Percentiles rank a stretch among this genome's conserved stretches.
phyloP scores from a whole-genome alignment of 371 early-diverging fungal genomes.

The Apophysomyces variabilis region DNA sequence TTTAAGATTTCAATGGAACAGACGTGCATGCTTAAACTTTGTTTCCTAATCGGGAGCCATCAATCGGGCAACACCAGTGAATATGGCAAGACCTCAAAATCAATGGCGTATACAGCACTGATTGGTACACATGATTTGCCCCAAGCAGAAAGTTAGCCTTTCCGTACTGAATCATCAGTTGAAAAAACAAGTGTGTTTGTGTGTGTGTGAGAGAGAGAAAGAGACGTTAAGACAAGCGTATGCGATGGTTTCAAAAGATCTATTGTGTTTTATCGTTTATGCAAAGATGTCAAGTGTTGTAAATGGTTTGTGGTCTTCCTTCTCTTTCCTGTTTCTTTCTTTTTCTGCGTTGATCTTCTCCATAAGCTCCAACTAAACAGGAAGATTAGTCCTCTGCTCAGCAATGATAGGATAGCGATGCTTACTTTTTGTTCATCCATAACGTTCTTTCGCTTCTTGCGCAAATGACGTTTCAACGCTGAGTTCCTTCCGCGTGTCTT shows the following conservation, averaged over 20 bases:
- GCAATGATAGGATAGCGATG: neutral
- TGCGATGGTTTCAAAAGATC: neutral
- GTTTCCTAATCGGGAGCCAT: too few species aligned
- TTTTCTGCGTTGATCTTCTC: constrained; percentile 35
- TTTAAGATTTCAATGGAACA: too few species aligned
- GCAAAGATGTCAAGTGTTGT: constrained; percentile 48
- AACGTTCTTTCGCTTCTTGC: constrained; percentile 77
- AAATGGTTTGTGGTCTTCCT: constrained; percentile 38
- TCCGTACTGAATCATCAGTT: too few species aligned
- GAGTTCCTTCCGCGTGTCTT: constrained; percentile 82
- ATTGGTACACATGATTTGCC: too few species aligned
- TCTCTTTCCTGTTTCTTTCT: constrained; percentile 26
- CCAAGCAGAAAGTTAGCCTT: too few species aligned
- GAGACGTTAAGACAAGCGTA: too few species aligned
- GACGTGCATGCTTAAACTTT: too few species aligned
- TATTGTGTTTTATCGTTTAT: neutral
- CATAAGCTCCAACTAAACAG: constrained; percentile 22
- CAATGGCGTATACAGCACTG: too few species aligned
- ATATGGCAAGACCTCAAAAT: too few species aligned
- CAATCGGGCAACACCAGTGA: too few species aligned
- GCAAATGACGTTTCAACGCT: constrained; percentile 70
- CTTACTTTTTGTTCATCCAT: constrained; percentile 70
- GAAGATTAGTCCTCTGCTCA: neutral
- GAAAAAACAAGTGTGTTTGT: too few species aligned
- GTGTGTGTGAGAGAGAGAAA: too few species aligned